Conservation (phyloP, 768 basidiomycete species). For the Podaxis rugospora region DNA sequence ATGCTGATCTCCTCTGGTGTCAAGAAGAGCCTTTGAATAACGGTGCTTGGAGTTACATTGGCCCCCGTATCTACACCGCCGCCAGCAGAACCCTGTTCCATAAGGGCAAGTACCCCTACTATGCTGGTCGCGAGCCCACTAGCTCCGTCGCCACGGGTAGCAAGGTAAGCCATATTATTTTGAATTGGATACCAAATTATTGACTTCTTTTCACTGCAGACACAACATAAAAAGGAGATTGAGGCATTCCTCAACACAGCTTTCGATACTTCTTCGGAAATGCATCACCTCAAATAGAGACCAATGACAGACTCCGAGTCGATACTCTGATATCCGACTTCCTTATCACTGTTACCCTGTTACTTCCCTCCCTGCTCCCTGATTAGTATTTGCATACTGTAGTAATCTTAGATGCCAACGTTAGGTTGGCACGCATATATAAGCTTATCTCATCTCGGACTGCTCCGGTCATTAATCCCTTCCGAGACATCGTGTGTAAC, state of each 20-base stretch:
- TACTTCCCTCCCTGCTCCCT: neutral
- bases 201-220: conserved; percentile 31
- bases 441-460: neutral
- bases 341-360: neutral
- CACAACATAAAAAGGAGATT: conserved; percentile 88
- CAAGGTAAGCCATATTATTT: conserved; percentile 50
- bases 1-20: conserved; percentile 90
- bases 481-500: neutral
- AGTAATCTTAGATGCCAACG: neutral
- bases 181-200: neutral
- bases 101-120: conserved; percentile 83
- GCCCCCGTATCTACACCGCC: conserved; percentile 91
- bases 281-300: conserved; percentile 10
- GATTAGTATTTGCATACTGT: conserved; percentile 8
- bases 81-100: conserved; percentile 87
- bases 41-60: conserved; percentile 96
- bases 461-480: neutral
- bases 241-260: conserved; percentile 65
- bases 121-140: conserved; percentile 90
- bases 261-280: conserved; percentile 30
- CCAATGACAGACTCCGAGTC: neutral
- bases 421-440: neutral
- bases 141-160: conserved; percentile 90
- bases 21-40: conserved; percentile 98
- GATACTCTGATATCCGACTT: neutral